Percentiles rank a stretch among this genome's conserved stretches.
Evolutionary conservation across 176 grass and related monocot species (phyloP).

Genomic region (Triticum dicoccoides): DNA sequence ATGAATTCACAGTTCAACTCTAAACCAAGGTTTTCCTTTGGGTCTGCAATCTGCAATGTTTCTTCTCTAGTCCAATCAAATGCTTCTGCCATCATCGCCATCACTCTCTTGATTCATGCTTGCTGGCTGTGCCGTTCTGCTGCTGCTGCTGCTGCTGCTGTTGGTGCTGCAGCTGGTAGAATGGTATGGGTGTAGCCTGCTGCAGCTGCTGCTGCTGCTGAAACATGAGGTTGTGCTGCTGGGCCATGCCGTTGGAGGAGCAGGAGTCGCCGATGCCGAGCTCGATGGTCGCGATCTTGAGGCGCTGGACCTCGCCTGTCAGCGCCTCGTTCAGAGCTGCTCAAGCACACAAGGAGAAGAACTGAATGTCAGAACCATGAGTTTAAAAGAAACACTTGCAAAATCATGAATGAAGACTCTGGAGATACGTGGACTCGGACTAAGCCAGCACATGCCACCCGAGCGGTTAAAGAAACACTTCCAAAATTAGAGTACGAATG

Average conservation of each 20-base stretch:
- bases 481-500: not conserved
- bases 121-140: constrained; percentile 49
- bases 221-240: constrained; percentile 72
- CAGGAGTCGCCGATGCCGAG: constrained; percentile 56
- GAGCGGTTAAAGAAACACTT: not conserved
- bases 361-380: not conserved
- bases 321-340: constrained; percentile 92
- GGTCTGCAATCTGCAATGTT: not conserved
- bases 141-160: constrained; percentile 37
- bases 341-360: not conserved
- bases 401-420: not conserved
- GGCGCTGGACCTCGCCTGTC: constrained; percentile 75
- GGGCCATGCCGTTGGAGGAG: constrained; percentile 54
- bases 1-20: constrained; percentile 27
- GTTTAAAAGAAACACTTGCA: no score
- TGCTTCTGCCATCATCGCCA: constrained; percentile 32
- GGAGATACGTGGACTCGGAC: not conserved
- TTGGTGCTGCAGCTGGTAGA: constrained; percentile 57
- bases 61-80: not conserved
- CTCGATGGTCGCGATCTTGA: constrained; percentile 63
- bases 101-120: constrained; percentile 39
- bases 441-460: not conserved
- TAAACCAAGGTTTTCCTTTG: not conserved
- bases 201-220: constrained; percentile 51
- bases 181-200: constrained; percentile 43